These are phyloP conservation scores for Dianthus caryophyllus DNA, from an alignment of 148 eudicot species.

Conservation along the genomic window DNA sequence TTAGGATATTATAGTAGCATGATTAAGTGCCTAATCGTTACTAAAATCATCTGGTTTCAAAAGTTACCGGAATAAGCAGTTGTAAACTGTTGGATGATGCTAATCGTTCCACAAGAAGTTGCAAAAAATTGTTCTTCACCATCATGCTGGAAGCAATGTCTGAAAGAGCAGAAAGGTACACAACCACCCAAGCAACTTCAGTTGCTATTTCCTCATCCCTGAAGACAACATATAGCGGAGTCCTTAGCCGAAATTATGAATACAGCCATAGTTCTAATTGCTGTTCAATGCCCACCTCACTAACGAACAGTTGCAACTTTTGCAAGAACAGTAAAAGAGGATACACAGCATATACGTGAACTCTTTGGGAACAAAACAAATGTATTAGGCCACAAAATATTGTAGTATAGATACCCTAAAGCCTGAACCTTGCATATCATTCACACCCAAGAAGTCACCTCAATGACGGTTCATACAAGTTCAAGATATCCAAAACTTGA, in stretches of 20 bases:
- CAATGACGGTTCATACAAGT: background rate
- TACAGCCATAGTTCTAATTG: background rate
- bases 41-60: too few species aligned
- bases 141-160: constrained; percentile 63
- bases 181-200: constrained; percentile 98
- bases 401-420: background rate
- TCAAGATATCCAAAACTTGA: background rate
- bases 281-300: background rate
- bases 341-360: constrained; percentile 43
- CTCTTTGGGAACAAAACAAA: background rate
- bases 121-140: constrained; percentile 69
- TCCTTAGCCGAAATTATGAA: constrained; percentile 13
- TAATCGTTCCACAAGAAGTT: constrained; percentile 74
- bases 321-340: constrained; percentile 48
- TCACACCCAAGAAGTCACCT: background rate
- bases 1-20: constrained; percentile 2
- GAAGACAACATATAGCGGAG: constrained; percentile 22
- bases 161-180: constrained; percentile 91
- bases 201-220: constrained; percentile 98
- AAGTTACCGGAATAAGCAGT: constrained; percentile 80
- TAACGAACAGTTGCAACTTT: constrained; percentile 6
- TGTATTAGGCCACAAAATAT: background rate
- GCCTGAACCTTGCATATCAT: background rate
- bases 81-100: constrained; percentile 72
- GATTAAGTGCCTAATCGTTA: too few species aligned